A percentile compares a stretch with the other conserved stretches of the same genome.
Conservation (phyloP, 805 yeast genomes). For the Hanseniaspora thailandica region DNA sequence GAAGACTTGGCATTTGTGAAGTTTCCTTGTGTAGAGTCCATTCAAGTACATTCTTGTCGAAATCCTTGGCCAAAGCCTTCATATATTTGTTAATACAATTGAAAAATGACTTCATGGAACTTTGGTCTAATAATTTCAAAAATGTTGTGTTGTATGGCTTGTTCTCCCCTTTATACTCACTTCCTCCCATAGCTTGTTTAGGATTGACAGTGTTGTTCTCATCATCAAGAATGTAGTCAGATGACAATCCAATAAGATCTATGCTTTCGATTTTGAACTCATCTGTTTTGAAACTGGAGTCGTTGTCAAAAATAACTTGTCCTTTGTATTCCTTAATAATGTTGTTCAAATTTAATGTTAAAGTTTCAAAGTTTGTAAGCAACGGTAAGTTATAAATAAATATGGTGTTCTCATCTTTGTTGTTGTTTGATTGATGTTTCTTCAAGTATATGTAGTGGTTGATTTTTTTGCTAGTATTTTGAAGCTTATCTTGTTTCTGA, state of each 20-base stretch:
- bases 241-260: slow-evolving; percentile 48
- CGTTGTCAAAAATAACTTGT: slow-evolving; percentile 50
- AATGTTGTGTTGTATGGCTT: slow-evolving; percentile 67
- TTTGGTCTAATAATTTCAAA: slow-evolving; percentile 60
- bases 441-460: slow-evolving; percentile 53
- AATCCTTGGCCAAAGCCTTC: slow-evolving; percentile 38
- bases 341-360: slow-evolving; percentile 47
- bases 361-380: slow-evolving; percentile 38
- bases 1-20: slow-evolving; percentile 24
- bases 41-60: slow-evolving; percentile 27
- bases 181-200: slow-evolving; percentile 29
- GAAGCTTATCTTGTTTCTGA: slow-evolving; percentile 18
- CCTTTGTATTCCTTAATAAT: slow-evolving; percentile 36
- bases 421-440: slow-evolving; percentile 43
- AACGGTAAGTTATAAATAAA: slow-evolving; percentile 71
- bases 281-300: slow-evolving; percentile 28
- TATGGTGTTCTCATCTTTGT: slow-evolving; percentile 41
- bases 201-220: slow-evolving; percentile 10
- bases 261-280: slow-evolving; percentile 37
- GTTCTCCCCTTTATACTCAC: slow-evolving; percentile 29
- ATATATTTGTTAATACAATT: slow-evolving; percentile 50
- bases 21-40: slow-evolving; percentile 25
- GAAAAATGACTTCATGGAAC: slow-evolving; percentile 42
- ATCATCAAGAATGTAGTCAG: slow-evolving; percentile 29
- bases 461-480: slow-evolving; percentile 7